Percentiles rank a stretch among this genome's conserved stretches.
Evolutionary conservation across 2,329 filamentous ascomycete genomes (phyloP).

Genomic region (Aspergillus alliaceus): DNA sequence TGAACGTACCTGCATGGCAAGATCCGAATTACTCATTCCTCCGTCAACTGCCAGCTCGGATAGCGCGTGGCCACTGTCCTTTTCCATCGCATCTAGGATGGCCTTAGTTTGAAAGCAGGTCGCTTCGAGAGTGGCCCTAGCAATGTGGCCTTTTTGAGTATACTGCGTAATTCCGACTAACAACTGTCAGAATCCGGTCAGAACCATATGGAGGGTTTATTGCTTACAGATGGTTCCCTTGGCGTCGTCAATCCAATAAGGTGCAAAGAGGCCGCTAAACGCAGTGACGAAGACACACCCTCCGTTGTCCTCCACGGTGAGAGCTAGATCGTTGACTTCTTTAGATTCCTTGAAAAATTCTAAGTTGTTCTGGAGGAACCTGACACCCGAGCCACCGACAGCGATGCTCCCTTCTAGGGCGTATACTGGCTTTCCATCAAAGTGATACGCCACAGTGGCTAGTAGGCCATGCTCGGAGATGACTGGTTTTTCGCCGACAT

Average conservation of each 20-base stretch:
- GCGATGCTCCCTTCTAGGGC: constrained; percentile 83
- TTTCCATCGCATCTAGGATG: constrained; percentile 90
- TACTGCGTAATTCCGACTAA: constrained; percentile 78
- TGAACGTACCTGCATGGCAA: constrained; percentile 72
- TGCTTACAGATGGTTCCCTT: constrained; percentile 76
- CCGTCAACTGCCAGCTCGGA: constrained; percentile 80
- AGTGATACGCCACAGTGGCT: constrained; percentile 82
- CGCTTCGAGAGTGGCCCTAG: constrained; percentile 83
- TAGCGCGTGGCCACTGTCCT: constrained; percentile 77
- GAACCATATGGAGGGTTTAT: neutral
- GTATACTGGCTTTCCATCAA: constrained; percentile 69
- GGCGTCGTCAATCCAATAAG: constrained; percentile 95
- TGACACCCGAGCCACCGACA: constrained; percentile 76
- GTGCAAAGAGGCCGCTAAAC: constrained; percentile 86
- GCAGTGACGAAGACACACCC: constrained; percentile 86
- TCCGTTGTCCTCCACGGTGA: constrained; percentile 70
- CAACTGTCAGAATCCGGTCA: neutral
- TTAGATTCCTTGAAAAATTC: constrained; percentile 60
- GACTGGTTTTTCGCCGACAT: constrained; percentile 80
- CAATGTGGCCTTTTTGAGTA: constrained; percentile 82
- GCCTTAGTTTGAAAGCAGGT: constrained; percentile 91
- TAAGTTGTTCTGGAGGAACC: constrained; percentile 68
- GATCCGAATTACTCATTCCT: constrained; percentile 81
- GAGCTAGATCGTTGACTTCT: constrained; percentile 64
- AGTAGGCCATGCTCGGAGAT: constrained; percentile 80